A percentile compares a stretch with the other conserved stretches of the same genome.
Conservation (phyloP, 2,329 filamentous ascomycete genomes). For the Fusarium sp. region DNA sequence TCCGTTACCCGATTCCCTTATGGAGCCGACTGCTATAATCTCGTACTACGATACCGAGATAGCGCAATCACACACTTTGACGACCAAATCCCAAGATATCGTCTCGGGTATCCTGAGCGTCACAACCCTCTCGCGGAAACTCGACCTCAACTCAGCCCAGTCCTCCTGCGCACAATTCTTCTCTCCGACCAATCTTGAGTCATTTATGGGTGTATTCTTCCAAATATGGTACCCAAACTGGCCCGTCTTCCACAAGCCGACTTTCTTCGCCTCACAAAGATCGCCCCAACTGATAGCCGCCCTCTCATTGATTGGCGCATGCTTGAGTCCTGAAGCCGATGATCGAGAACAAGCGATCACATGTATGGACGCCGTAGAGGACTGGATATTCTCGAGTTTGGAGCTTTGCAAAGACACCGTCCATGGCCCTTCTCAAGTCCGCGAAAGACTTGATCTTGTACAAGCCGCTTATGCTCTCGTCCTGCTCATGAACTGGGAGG, state of each 20-base stretch:
- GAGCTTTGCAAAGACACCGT: constrained; percentile 14
- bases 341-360: constrained; percentile 7
- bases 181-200: constrained; percentile 20
- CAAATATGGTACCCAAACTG: constrained; percentile 31
- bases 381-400: constrained; percentile 9
- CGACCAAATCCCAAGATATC: neutral
- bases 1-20: too few species aligned
- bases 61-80: accelerated
- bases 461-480: neutral
- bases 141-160: neutral
- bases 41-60: too few species aligned
- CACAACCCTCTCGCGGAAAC: neutral
- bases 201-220: constrained; percentile 15
- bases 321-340: neutral
- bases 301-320: constrained; percentile 21
- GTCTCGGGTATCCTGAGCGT: neutral
- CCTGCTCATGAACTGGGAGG: neutral
- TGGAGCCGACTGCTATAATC: too few species aligned
- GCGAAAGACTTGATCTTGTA: neutral
- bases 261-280: neutral
- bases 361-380: constrained; percentile 14
- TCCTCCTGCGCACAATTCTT: constrained; percentile 16
- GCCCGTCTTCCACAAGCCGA: constrained; percentile 25
- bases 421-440: neutral
- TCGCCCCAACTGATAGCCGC: constrained; percentile 7